Percentiles rank a stretch among this genome's conserved stretches.
phyloP scores from a whole-genome alignment of 805 yeast genomes.

The Lachancea sp. region DNA sequence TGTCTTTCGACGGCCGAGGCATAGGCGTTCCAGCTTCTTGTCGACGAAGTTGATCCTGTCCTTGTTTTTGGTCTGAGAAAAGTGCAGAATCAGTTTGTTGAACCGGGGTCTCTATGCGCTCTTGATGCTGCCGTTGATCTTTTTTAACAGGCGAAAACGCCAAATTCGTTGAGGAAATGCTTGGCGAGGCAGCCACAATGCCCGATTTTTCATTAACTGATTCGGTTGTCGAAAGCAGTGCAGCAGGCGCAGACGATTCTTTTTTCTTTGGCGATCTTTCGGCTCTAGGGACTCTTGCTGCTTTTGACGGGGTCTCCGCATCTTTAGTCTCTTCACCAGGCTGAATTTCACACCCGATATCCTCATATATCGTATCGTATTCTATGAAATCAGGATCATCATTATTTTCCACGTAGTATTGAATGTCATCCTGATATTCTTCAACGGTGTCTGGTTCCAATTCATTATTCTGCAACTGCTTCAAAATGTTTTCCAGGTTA shows the following conservation, averaged over 20 bases:
- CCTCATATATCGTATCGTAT: constrained; percentile 89
- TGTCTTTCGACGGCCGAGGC: constrained; percentile 25
- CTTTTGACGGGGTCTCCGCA: constrained; percentile 5
- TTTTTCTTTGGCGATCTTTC: constrained; percentile 37
- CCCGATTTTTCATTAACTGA: background rate
- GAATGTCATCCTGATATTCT: constrained; percentile 79
- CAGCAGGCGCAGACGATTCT: constrained; percentile 24
- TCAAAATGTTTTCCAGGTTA: constrained; percentile 69
- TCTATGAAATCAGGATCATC: constrained; percentile 90
- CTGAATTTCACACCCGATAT: constrained; percentile 46
- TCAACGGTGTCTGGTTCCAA: constrained; percentile 72
- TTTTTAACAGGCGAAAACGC: background rate
- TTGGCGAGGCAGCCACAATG: constrained; percentile 11
- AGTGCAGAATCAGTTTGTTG: constrained; percentile 10
- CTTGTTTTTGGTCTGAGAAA: constrained; percentile 2
- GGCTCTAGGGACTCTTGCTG: background rate
- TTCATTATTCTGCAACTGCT: constrained; percentile 72
- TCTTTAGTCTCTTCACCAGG: constrained; percentile 45
- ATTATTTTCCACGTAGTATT: constrained; percentile 87
- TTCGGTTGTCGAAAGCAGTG: background rate
- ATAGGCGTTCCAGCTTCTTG: constrained; percentile 4
- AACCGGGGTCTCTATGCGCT: constrained; percentile 7
- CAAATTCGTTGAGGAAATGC: constrained; percentile 7
- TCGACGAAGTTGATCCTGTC: background rate
- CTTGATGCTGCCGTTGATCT: constrained; percentile 14